Conservation (phyloP, 495 filamentous ascomycete species). For the Corynascus novoguineensis region DNA sequence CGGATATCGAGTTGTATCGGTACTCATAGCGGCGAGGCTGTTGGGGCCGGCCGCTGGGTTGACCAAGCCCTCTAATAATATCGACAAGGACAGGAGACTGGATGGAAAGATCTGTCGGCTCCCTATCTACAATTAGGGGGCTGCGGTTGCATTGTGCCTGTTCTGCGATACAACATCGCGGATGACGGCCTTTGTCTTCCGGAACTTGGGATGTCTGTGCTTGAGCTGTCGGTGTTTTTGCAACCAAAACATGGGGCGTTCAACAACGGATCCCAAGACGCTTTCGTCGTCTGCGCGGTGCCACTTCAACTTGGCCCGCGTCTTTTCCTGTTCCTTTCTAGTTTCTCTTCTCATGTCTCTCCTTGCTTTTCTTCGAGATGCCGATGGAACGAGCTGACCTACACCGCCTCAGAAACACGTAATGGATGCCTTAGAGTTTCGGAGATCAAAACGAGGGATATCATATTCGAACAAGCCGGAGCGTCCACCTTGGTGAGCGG, state of each 20-base stretch:
- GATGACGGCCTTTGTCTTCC: conserved; percentile 31
- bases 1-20: neutral
- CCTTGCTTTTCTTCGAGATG: neutral
- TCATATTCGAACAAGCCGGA: too few relatives aligned
- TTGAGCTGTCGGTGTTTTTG: conserved; percentile 68
- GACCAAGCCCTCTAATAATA: neutral
- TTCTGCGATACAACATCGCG: conserved; percentile 48
- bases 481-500: too few relatives aligned
- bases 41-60: neutral
- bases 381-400: neutral
- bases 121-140: conserved; percentile 18
- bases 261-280: conserved; percentile 70
- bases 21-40: neutral
- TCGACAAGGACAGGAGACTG: conserved; percentile 21
- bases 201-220: conserved; percentile 43
- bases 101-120: conserved; percentile 33
- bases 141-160: conserved; percentile 28
- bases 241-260: conserved; percentile 76
- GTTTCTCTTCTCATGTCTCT: conserved; percentile 14
- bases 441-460: too few relatives aligned
- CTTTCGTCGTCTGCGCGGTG: conserved; percentile 56
- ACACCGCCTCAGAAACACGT: neutral
- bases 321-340: conserved; percentile 33
- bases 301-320: conserved; percentile 64
- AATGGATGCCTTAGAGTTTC: too few relatives aligned